Percentiles rank a stretch among this genome's conserved stretches.
These are phyloP conservation scores for Leccinum variicolor DNA, from an alignment of 768 basidiomycete genomes.

Conservation along the genomic window DNA sequence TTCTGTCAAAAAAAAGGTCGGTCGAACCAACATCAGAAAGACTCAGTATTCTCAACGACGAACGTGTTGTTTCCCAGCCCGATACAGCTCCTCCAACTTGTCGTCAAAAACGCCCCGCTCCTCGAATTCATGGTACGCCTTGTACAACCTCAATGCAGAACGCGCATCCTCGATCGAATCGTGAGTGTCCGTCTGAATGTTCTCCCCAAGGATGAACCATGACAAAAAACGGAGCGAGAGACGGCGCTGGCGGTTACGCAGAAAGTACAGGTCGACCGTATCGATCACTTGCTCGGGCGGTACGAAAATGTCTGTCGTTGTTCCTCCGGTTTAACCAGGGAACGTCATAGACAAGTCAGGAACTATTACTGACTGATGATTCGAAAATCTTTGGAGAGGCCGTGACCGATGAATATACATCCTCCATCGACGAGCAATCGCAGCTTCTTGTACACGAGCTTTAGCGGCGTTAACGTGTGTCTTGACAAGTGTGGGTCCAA, in stretches of 20 bases:
- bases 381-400: conserved; percentile 94
- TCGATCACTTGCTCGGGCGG: conserved; percentile 95
- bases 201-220: conserved; percentile 89
- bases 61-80: conserved; percentile 72
- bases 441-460: conserved; percentile 98
- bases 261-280: conserved; percentile 95
- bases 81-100: conserved; percentile 82
- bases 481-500: conserved; percentile 80
- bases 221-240: conserved; percentile 90
- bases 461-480: conserved; percentile 90
- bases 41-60: conserved; percentile 20
- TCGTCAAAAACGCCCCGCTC: conserved; percentile 76
- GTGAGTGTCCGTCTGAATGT: conserved; percentile 92
- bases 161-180: conserved; percentile 98
- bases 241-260: conserved; percentile 76
- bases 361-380: conserved; percentile 78
- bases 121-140: conserved; percentile 75
- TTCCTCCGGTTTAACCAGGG: background rate
- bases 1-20: conserved; percentile 33
- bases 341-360: background rate
- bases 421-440: conserved; percentile 89
- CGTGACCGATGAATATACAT: conserved; percentile 97
- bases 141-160: conserved; percentile 81
- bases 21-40: background rate
- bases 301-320: conserved; percentile 79